These are phyloP conservation scores for Starmera pachycereana DNA, from an alignment of 805 yeast genomes.

Conservation along the genomic window DNA sequence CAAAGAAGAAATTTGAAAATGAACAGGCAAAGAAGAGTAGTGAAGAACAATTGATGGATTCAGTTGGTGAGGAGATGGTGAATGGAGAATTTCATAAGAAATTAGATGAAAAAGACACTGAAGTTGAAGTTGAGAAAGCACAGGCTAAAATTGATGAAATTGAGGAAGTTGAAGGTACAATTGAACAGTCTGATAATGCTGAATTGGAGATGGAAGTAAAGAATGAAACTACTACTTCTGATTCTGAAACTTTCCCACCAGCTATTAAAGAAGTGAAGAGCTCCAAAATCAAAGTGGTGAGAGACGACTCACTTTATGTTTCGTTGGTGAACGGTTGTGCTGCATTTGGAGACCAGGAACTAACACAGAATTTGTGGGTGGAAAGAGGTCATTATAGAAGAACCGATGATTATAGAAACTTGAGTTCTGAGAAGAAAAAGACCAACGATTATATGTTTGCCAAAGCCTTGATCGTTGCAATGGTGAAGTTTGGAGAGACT, in stretches of 20 bases:
- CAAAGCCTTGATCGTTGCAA: constrained; percentile 49
- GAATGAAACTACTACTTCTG: constrained; percentile 3
- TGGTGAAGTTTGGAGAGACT: constrained; percentile 42
- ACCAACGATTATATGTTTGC: constrained; percentile 62
- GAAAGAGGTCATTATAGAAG: constrained; percentile 72
- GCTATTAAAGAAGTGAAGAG: constrained; percentile 4
- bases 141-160: too few relatives aligned
- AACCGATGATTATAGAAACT: constrained; percentile 34
- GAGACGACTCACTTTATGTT: constrained; percentile 11
- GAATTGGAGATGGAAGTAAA: background rate
- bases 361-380: constrained; percentile 62
- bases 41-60: constrained; percentile 6
- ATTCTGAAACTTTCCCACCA: constrained; percentile 4
- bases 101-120: constrained; percentile 3
- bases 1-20: constrained; percentile 1
- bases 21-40: constrained; percentile 11
- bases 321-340: constrained; percentile 41
- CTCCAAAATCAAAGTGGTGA: constrained; percentile 7
- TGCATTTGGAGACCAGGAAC: constrained; percentile 37
- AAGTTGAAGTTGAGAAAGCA: background rate
- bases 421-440: constrained; percentile 28
- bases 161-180: too few relatives aligned
- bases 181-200: too few relatives aligned
- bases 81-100: constrained; percentile 4
- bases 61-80: background rate